A percentile compares a stretch with the other conserved stretches of the same genome.
phyloP scores from a whole-genome alignment of 2,329 filamentous ascomycete species.

The Westerdykella ornata region DNA sequence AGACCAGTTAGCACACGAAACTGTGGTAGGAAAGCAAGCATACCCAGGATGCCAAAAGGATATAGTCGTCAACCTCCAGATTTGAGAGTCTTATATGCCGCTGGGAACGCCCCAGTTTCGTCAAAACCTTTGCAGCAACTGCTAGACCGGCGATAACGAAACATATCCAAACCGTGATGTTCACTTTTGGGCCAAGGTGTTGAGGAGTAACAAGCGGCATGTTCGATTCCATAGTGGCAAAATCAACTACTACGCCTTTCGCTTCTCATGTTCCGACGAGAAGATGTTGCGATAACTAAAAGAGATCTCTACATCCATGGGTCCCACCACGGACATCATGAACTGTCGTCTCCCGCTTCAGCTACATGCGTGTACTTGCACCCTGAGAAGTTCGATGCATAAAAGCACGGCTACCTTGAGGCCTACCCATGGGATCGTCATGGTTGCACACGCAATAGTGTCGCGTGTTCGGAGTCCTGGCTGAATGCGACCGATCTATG shows the following conservation, averaged over 20 bases:
- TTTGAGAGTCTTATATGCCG: slow-evolving; percentile 1
- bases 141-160: slow-evolving; percentile 8
- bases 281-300: neutral
- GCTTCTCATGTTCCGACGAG: neutral
- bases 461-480: no score
- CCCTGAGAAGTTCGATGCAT: neutral
- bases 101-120: slow-evolving; percentile 3
- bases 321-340: neutral
- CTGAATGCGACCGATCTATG: no score
- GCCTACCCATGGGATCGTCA: no score
- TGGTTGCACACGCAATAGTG: no score
- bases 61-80: slow-evolving; percentile 4
- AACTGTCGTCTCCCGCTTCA: neutral
- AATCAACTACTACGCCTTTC: no score
- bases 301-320: neutral
- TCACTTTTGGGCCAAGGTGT: slow-evolving; percentile 4
- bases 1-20: neutral
- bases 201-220: neutral
- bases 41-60: neutral
- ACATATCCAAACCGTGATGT: slow-evolving; percentile 8
- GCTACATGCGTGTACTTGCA: neutral
- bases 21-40: neutral
- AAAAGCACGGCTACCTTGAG: no score
- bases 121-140: slow-evolving; percentile 4
- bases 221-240: neutral